Evolutionary conservation across 1,284 basidiomycete species (phyloP).

Genomic region (Tylopilus sp.): DNA sequence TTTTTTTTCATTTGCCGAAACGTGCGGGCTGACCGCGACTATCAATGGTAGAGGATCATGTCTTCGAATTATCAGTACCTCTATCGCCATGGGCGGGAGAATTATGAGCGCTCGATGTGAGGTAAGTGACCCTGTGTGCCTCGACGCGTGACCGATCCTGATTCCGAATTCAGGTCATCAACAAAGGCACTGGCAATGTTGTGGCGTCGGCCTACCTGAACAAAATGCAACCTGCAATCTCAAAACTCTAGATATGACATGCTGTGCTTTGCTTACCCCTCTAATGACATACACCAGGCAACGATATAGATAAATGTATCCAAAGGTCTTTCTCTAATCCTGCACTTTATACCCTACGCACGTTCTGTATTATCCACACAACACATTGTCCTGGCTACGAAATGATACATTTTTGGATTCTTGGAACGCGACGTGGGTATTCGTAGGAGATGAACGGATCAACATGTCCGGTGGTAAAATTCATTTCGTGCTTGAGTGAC

Average conservation of each 20-base stretch:
- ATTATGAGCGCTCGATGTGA: slow-evolving; percentile 71
- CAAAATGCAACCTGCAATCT: slow-evolving; percentile 61
- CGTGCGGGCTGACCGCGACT: slow-evolving; percentile 1
- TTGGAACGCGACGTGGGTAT: slow-evolving; percentile 5
- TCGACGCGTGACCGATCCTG: background rate
- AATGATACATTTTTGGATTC: slow-evolving; percentile 5
- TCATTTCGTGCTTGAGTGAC: background rate
- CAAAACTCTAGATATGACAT: slow-evolving; percentile 35
- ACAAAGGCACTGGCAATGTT: slow-evolving; percentile 53
- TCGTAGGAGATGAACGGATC: too few species aligned
- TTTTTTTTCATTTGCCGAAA: background rate
- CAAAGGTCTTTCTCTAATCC: slow-evolving; percentile 15
- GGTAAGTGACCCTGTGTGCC: slow-evolving; percentile 32
- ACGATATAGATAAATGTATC: slow-evolving; percentile 23
- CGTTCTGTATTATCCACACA: slow-evolving; percentile 22
- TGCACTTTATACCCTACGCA: slow-evolving; percentile 24
- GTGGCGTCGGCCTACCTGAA: slow-evolving; percentile 64
- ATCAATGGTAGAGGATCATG: slow-evolving; percentile 47
- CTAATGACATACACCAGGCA: slow-evolving; percentile 10
- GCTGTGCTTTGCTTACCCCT: slow-evolving; percentile 4
- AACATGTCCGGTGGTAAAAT: background rate
- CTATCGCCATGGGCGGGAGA: slow-evolving; percentile 61
- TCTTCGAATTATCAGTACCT: slow-evolving; percentile 59
- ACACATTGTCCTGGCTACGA: background rate
- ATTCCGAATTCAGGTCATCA: slow-evolving; percentile 45